Evolutionary conservation across 352 stramenopile species (phyloP).

Genomic region (Globisporangium megalacanthum): DNA sequence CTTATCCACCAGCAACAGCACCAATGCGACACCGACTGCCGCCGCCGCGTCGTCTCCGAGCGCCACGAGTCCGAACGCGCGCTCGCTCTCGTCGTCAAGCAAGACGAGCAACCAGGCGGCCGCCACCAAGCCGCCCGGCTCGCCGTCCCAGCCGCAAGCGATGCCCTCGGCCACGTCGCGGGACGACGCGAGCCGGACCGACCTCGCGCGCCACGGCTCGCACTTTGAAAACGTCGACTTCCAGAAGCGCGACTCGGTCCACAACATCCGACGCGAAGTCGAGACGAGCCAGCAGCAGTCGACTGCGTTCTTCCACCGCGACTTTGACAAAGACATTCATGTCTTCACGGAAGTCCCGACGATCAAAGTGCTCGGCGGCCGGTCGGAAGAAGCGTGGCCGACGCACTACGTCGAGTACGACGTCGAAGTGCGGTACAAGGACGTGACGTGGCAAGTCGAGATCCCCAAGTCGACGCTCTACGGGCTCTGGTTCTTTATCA

Average conservation of each 20-base stretch:
- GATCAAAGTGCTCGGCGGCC: slow-evolving; percentile 54
- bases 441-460: slow-evolving; percentile 79
- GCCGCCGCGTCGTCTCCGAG: neutral
- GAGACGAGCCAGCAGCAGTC: slow-evolving; percentile 28
- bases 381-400: slow-evolving; percentile 75
- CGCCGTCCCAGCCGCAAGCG: neutral
- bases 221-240: slow-evolving; percentile 39
- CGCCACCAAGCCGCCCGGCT: slow-evolving; percentile 1
- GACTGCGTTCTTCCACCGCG: slow-evolving; percentile 46
- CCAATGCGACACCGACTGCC: neutral
- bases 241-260: slow-evolving; percentile 32
- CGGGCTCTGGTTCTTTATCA: slow-evolving; percentile 85
- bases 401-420: slow-evolving; percentile 84
- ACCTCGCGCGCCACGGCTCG: slow-evolving; percentile 10
- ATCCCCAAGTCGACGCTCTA: slow-evolving; percentile 79
- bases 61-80: slow-evolving; percentile 1
- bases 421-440: slow-evolving; percentile 76
- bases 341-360: slow-evolving; percentile 67
- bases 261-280: slow-evolving; percentile 30
- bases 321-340: slow-evolving; percentile 60
- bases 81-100: slow-evolving; percentile 11
- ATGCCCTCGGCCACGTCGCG: slow-evolving; percentile 7
- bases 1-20: neutral
- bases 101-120: slow-evolving; percentile 6
- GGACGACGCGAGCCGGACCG: slow-evolving; percentile 6